phyloP scores from a whole-genome alignment of 805 yeast genomes.

The Kregervanrija delftensis region DNA sequence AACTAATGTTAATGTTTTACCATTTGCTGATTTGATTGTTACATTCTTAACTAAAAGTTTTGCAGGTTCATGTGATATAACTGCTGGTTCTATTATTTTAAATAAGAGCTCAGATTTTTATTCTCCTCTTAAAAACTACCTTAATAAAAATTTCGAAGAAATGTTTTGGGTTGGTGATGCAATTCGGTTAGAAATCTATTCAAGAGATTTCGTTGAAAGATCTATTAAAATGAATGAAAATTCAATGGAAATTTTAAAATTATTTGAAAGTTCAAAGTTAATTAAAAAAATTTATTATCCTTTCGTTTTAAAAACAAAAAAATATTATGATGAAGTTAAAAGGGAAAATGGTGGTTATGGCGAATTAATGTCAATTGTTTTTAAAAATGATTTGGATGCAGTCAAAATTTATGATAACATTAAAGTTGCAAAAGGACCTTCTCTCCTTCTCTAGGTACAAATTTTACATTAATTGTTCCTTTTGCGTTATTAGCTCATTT shows the following conservation, averaged over 20 bases:
- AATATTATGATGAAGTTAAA: conserved; percentile 65
- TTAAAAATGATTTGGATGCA: conserved; percentile 59
- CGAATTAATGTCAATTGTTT: conserved; percentile 70
- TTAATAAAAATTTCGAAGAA: conserved; percentile 58
- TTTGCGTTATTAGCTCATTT: conserved; percentile 84
- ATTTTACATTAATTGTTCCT: conserved; percentile 84
- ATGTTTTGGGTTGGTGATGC: conserved; percentile 92
- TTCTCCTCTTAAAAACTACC: conserved; percentile 39
- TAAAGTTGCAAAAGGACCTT: conserved; percentile 74
- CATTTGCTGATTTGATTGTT: conserved; percentile 80
- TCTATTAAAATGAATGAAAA: conserved; percentile 50
- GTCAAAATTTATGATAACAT: conserved; percentile 63
- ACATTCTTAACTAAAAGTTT: conserved; percentile 88
- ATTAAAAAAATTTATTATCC: conserved; percentile 74
- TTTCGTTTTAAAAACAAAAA: conserved; percentile 40
- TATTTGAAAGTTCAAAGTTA: conserved; percentile 43
- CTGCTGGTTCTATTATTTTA: conserved; percentile 85
- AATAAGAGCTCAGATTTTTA: conserved; percentile 59
- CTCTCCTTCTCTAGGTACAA: conserved; percentile 87
- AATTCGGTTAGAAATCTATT: conserved; percentile 82
- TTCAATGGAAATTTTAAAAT: conserved; percentile 46
- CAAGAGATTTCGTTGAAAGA: conserved; percentile 76
- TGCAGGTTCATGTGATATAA: conserved; percentile 90
- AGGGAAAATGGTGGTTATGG: conserved; percentile 82
- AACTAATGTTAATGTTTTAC: conserved; percentile 72